Evolutionary conservation across 371 early-diverging fungal genomes (phyloP).

Genomic region (Apophysomyces trapeziformis): DNA sequence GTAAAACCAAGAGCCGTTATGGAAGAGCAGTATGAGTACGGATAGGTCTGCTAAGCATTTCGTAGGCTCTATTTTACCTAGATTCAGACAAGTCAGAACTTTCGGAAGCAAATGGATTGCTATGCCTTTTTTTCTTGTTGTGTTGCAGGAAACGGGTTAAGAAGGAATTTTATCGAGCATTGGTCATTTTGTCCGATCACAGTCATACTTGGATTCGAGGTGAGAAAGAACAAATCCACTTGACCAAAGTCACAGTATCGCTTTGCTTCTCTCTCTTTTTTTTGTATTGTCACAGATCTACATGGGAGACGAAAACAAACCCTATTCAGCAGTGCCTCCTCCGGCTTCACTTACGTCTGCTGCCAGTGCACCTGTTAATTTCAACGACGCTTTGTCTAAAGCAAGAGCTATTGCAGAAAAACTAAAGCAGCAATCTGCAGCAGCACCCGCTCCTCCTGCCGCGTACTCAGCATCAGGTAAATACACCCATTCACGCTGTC

Average conservation of each 20-base stretch:
- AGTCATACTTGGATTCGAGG: too few relatives aligned
- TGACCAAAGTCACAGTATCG: constrained; percentile 3
- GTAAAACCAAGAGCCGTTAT: too few relatives aligned
- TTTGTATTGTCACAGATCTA: neutral
- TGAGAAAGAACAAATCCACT: neutral
- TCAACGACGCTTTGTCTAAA: constrained; percentile 75
- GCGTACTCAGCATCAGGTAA: constrained; percentile 33
- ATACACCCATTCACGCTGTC: constrained; percentile 16
- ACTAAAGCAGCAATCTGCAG: constrained; percentile 54
- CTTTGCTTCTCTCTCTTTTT: neutral
- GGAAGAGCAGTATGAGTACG: too few relatives aligned
- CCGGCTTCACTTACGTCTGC: constrained; percentile 41
- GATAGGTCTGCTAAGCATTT: too few relatives aligned
- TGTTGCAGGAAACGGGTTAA: too few relatives aligned
- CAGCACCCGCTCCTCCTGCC: constrained; percentile 31
- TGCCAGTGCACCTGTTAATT: constrained; percentile 51
- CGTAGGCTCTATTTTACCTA: too few relatives aligned
- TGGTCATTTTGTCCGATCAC: too few relatives aligned
- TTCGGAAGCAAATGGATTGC: too few relatives aligned
- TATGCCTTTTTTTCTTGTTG: too few relatives aligned
- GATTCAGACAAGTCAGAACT: too few relatives aligned
- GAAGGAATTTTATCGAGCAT: too few relatives aligned
- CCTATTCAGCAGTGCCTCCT: constrained; percentile 49
- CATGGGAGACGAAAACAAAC: constrained; percentile 31
- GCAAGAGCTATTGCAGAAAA: constrained; percentile 87